A percentile compares a stretch with the other conserved stretches of the same genome.
phyloP scores from a whole-genome alignment of 2,329 filamentous ascomycete species.

The Sclerotinia subarctica region DNA sequence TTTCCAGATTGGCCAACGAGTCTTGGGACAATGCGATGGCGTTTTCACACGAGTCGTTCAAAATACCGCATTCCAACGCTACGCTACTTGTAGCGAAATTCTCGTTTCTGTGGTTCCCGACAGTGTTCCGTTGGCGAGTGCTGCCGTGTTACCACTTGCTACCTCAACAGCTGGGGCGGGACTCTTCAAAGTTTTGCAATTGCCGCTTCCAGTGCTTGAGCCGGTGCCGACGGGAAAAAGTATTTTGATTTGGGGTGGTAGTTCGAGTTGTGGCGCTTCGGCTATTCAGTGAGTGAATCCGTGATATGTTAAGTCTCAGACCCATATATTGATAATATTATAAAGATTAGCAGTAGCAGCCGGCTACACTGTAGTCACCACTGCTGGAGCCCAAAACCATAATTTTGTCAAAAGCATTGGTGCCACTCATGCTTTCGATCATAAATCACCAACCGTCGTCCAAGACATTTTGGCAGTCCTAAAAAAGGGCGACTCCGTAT shows the following conservation, averaged over 20 bases:
- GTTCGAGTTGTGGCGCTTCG: conserved; percentile 25
- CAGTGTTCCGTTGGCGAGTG: conserved; percentile 38
- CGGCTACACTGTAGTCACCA: conserved; percentile 44
- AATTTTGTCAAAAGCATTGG: conserved; percentile 44
- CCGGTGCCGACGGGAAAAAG: conserved; percentile 25
- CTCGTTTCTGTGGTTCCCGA: conserved; percentile 31
- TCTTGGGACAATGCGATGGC: conserved; percentile 32
- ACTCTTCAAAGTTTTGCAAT: conserved; percentile 32
- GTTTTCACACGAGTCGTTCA: conserved; percentile 27
- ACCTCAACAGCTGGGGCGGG: conserved; percentile 38
- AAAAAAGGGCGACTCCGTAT: conserved; percentile 23
- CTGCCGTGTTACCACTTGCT: conserved; percentile 40
- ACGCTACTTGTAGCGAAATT: conserved; percentile 32
- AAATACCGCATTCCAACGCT: conserved; percentile 38
- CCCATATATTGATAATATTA: not conserved
- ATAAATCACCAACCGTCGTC: conserved; percentile 35
- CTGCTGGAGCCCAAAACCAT: conserved; percentile 45
- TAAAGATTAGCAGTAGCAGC: conserved; percentile 29
- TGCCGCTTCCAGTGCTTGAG: conserved; percentile 24
- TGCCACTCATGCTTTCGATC: conserved; percentile 47
- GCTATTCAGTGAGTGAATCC: conserved; percentile 25
- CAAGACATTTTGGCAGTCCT: conserved; percentile 26
- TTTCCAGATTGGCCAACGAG: conserved; percentile 40
- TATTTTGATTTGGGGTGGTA: conserved; percentile 33
- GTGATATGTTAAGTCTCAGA: not conserved